Evolutionary conservation across 139 green algal species (phyloP).

Genomic region (Haematococcus sp.): DNA sequence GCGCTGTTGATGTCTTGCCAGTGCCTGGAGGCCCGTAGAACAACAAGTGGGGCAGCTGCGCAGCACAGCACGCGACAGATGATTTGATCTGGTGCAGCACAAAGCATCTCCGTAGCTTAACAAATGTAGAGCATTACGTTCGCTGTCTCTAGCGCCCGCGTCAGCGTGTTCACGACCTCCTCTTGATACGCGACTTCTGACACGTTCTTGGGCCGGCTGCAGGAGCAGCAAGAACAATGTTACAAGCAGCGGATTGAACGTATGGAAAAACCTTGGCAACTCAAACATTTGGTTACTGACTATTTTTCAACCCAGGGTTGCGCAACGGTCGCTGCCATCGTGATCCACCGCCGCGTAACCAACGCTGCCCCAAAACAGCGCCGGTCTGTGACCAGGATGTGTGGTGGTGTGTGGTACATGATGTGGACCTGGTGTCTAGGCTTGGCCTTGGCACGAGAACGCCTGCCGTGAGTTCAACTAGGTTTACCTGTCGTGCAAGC

Average conservation of each 20-base stretch:
- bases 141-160: constrained; percentile 76
- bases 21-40: constrained; percentile 98
- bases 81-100: no score
- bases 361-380: no score
- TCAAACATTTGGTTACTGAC: background rate
- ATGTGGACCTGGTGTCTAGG: no score
- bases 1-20: constrained; percentile 95
- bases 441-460: no score
- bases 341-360: no score
- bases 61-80: background rate
- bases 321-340: no score
- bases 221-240: no score
- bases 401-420: no score
- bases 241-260: constrained; percentile 48
- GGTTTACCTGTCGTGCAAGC: no score
- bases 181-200: constrained; percentile 93
- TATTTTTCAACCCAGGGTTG: constrained; percentile 55
- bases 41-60: constrained; percentile 93
- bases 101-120: no score
- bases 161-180: constrained; percentile 88
- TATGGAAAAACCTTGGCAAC: background rate
- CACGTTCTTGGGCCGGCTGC: constrained; percentile 85
- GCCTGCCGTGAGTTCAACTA: no score
- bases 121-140: constrained; percentile 54
- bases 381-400: no score